Conservation (phyloP, 2,329 filamentous ascomycete species). For the Microdochium trichocladiopsis region DNA sequence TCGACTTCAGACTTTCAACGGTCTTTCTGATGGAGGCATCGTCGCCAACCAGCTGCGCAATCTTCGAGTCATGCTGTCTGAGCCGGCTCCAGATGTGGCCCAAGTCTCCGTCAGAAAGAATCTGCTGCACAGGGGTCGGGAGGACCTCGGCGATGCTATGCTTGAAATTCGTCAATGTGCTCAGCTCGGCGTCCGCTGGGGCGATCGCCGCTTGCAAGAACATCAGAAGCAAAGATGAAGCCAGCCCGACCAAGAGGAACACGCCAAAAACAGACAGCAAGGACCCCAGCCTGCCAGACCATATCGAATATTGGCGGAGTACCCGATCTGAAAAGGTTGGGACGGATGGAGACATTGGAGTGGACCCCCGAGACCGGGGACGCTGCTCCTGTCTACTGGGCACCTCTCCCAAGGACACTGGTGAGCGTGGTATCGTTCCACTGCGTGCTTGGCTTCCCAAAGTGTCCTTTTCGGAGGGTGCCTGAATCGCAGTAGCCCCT, state of each 20-base stretch:
- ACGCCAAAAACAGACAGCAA: background rate
- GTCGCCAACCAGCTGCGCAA: conserved; percentile 18
- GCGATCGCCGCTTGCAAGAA: background rate
- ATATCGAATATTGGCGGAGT: background rate
- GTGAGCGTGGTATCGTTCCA: background rate
- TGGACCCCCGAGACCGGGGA: background rate
- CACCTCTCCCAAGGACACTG: background rate
- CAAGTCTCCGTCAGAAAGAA: background rate
- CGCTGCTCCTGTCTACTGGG: background rate
- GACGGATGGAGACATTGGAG: background rate
- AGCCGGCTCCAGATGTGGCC: conserved; percentile 11
- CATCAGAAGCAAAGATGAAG: background rate
- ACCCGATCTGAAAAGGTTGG: background rate
- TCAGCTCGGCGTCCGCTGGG: background rate
- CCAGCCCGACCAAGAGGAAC: background rate
- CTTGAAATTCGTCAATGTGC: conserved; percentile 1
- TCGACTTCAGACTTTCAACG: conserved; percentile 28
- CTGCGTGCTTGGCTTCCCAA: background rate
- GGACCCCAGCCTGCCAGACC: background rate
- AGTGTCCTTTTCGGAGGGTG: background rate
- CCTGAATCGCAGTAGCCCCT: background rate
- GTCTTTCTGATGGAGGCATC: conserved; percentile 28
- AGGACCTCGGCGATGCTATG: conserved; percentile 10
- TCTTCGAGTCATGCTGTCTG: conserved; percentile 17
- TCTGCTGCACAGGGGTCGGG: conserved; percentile 5